phyloP scores from a whole-genome alignment of 768 basidiomycete genomes.

The Tulasnella sp. region DNA sequence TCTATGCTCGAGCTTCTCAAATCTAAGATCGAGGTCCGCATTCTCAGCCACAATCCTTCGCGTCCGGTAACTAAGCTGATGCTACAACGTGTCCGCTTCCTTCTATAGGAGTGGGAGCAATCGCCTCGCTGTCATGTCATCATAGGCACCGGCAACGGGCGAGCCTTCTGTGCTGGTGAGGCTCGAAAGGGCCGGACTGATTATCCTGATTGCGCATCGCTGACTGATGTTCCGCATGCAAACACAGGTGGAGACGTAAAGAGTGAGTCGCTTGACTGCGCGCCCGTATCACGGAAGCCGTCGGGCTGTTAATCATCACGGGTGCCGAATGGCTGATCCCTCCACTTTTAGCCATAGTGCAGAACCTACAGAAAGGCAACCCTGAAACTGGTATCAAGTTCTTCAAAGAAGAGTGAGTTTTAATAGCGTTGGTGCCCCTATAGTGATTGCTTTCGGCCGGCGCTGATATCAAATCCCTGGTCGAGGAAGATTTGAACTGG shows the following conservation, averaged over 20 bases:
- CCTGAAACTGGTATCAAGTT: conserved; percentile 48
- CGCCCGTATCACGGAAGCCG: conserved; percentile 31
- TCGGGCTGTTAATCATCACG: not conserved
- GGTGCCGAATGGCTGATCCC: not conserved
- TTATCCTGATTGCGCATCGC: not conserved
- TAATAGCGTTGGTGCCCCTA: conserved; percentile 51
- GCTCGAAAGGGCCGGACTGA: not conserved
- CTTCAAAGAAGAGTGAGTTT: conserved; percentile 82
- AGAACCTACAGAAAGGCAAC: conserved; percentile 25
- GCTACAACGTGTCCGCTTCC: not conserved
- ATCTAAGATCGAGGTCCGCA: conserved; percentile 68
- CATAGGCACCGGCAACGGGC: conserved; percentile 64
- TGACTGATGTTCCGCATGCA: not conserved
- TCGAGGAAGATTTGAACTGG: conserved; percentile 65
- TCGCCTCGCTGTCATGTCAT: conserved; percentile 69
- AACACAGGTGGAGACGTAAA: conserved; percentile 73
- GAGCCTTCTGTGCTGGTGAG: conserved; percentile 82
- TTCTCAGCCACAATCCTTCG: not conserved
- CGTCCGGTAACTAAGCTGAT: conserved; percentile 13
- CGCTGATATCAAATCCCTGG: conserved; percentile 31
- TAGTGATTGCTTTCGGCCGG: conserved; percentile 18
- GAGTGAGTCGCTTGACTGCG: conserved; percentile 50
- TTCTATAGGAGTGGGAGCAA: conserved; percentile 65
- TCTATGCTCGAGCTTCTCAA: conserved; percentile 70
- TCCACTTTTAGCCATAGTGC: conserved; percentile 14